Evolutionary conservation across 2,329 filamentous ascomycete genomes (phyloP), one percentile per base, ranked within the genome.

Genomic region (Colletotrichum cordylinicola): DNA sequence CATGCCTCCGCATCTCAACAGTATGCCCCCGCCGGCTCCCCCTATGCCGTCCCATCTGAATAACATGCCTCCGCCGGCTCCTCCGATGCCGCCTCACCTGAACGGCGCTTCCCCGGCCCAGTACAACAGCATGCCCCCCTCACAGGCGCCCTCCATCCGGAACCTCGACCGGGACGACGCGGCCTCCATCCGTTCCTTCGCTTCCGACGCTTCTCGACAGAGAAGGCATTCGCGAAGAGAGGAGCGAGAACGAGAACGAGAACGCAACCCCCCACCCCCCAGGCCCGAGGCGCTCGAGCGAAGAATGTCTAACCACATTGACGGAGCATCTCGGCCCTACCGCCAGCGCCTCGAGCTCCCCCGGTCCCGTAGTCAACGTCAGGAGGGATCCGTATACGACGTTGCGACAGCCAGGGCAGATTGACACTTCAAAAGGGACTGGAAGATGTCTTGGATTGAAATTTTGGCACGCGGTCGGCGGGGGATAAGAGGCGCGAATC

Each of bases 361-460:
- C 31, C 64, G 70, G 15, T 75, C 73, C 9, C 73, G 73, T 33
- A 75, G 73, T 13, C 70, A 75, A 37, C 73, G 73, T 16, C 62
- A 73, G 27, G 73, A 75, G 62, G 71, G 66, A n/a, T 75, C 73
- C 16, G 73, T 75, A 27, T 69, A 75, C 70, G 73, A 75, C 70
- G 48, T 75, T 35, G 73, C 73, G 18, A 75, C 70, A 33, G 73
- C 73, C 56, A 72, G 58, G 13, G 55, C 39, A 37, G 73, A 75
- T 12, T 75, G 73, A 75, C 7, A 4, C 21, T 12, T 24, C 31
- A 29, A 33, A 56, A 62, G 31, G 29, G 72, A 66, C 60, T 72
- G 62, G 58, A 43, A 62, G 24, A 69, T 24, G 67, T 67, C 39
- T 55, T 58, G 39, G 64, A 31, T 27, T 66, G 29, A 21, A n/a